Conservation (phyloP, 2,329 filamentous ascomycete genomes). For the Peltaster fructicola region DNA sequence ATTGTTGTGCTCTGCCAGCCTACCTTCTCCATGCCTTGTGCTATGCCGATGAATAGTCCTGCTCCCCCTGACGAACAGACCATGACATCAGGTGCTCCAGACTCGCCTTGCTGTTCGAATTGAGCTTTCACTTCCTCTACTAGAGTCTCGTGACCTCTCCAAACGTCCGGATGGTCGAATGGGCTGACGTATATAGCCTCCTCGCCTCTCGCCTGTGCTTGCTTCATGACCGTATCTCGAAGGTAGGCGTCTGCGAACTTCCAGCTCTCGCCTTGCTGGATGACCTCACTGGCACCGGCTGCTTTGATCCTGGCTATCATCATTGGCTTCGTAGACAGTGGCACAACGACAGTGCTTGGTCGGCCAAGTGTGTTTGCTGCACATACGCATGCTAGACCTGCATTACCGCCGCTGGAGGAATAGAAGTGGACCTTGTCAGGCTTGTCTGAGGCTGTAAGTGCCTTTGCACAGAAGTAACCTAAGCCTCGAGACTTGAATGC, state of each 20-base stretch:
- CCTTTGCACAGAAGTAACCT: conserved; percentile 48
- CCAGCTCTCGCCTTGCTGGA: conserved; percentile 51
- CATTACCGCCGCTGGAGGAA: conserved; percentile 66
- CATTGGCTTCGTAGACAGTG: conserved; percentile 42
- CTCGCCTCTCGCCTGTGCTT: conserved; percentile 21
- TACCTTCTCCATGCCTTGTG: conserved; percentile 44
- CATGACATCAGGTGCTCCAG: conserved; percentile 46
- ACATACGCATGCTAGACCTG: conserved; percentile 63
- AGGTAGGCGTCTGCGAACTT: conserved; percentile 52
- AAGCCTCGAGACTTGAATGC: conserved; percentile 72
- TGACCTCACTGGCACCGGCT: conserved; percentile 48
- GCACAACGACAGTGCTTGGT: conserved; percentile 60
- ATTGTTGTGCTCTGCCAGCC: conserved; percentile 28
- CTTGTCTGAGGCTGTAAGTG: conserved; percentile 22
- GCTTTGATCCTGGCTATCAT: conserved; percentile 56
- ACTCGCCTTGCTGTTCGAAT: conserved; percentile 17
- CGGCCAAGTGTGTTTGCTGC: conserved; percentile 47
- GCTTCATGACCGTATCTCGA: conserved; percentile 35
- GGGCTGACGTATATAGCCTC: conserved; percentile 48
- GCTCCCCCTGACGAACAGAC: conserved; percentile 69
- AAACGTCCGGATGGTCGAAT: conserved; percentile 51
- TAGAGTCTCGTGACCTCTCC: conserved; percentile 45
- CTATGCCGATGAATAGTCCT: conserved; percentile 59
- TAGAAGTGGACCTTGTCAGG: conserved; percentile 47
- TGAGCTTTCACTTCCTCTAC: conserved; percentile 34